Percentiles rank a stretch among this genome's conserved stretches.
Conservation (phyloP, 129 eudicot genomes). For the Solidago caesia region DNA sequence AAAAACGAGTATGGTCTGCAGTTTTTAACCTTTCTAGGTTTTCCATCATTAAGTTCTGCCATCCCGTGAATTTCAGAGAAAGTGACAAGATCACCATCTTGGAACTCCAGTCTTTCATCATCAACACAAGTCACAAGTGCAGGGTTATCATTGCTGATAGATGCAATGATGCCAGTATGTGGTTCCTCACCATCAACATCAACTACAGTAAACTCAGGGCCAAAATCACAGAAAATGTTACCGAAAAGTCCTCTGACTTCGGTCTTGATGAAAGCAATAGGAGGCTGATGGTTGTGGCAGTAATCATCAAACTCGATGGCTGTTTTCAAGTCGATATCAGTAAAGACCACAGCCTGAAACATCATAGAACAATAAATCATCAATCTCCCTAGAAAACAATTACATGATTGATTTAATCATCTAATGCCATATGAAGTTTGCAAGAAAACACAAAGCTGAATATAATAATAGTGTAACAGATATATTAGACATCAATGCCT, state of each 20-base stretch:
- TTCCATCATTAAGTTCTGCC: conserved; percentile 43
- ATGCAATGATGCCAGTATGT: conserved; percentile 83
- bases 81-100: conserved; percentile 86
- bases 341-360: conserved; percentile 90
- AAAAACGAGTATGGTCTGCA: conserved; percentile 77
- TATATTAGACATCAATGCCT: background rate
- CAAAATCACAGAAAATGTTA: conserved; percentile 81
- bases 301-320: conserved; percentile 45
- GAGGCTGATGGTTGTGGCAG: conserved; percentile 17
- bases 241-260: conserved; percentile 57
- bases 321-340: conserved; percentile 59
- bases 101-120: conserved; percentile 91
- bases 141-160: conserved; percentile 80
- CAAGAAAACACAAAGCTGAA: background rate
- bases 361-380: background rate
- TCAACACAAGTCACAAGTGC: conserved; percentile 87
- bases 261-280: conserved; percentile 12
- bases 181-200: conserved; percentile 98
- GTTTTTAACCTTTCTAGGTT: conserved; percentile 70
- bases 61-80: conserved; percentile 82
- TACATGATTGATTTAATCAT: background rate
- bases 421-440: background rate
- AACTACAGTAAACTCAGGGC: conserved; percentile 73
- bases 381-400: background rate
- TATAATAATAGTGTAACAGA: background rate